Evolutionary conservation across 2,329 filamentous ascomycete species (phyloP).

Genomic region (Venturia effusa): DNA sequence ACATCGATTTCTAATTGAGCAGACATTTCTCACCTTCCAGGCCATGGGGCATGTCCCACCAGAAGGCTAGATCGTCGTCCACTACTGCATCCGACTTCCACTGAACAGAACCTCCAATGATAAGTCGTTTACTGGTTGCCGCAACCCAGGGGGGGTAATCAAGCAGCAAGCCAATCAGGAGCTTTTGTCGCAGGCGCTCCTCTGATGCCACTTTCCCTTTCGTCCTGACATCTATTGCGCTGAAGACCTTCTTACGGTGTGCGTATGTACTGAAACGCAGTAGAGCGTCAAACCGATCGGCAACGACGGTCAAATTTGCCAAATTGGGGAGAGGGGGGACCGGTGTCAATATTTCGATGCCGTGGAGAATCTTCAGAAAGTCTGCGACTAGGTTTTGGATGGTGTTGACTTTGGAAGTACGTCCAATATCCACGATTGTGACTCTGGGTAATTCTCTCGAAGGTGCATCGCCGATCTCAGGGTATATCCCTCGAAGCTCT

Average conservation of each 20-base stretch:
- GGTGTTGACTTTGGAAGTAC: constrained; percentile 49
- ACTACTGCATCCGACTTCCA: constrained; percentile 37
- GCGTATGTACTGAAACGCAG: constrained; percentile 44
- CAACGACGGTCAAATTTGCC: constrained; percentile 57
- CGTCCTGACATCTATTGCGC: constrained; percentile 31
- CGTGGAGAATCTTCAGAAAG: constrained; percentile 56
- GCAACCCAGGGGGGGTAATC: constrained; percentile 51
- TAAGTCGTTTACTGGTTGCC: constrained; percentile 52
- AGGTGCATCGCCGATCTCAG: constrained; percentile 40
- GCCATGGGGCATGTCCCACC: constrained; percentile 62
- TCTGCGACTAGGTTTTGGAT: constrained; percentile 56
- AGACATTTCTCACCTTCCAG: constrained; percentile 44
- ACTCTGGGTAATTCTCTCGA: constrained; percentile 50
- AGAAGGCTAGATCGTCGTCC: constrained; percentile 38
- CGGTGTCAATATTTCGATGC: constrained; percentile 32
- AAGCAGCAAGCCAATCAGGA: constrained; percentile 55
- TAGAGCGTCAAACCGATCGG: constrained; percentile 62
- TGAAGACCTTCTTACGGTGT: constrained; percentile 32
- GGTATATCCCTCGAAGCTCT: constrained; percentile 36
- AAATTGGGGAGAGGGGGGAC: constrained; percentile 52
- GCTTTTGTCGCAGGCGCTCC: constrained; percentile 57
- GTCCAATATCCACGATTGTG: constrained; percentile 55
- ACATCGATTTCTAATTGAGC: background rate
- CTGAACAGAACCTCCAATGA: constrained; percentile 52
- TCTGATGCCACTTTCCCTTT: constrained; percentile 35